Conservation (phyloP, 2,329 filamentous ascomycete species). For the Cercospora sojina region DNA sequence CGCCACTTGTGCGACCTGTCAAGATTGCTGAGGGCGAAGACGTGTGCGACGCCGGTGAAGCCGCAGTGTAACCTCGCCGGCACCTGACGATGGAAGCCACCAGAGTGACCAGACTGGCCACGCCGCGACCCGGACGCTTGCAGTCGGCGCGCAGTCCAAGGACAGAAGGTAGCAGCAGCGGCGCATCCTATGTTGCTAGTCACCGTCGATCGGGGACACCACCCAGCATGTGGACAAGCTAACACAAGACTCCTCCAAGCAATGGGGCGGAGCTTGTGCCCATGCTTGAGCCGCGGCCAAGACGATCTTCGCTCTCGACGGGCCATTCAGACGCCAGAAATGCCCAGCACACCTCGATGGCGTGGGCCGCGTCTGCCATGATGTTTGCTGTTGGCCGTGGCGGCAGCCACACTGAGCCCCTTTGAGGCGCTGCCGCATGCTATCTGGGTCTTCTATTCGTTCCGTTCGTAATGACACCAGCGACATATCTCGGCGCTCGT, state of each 20-base stretch:
- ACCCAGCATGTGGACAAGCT: conserved; percentile 5
- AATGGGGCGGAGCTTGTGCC: conserved; percentile 17
- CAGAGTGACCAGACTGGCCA: background rate
- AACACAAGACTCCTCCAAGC: conserved; percentile 15
- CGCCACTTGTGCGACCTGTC: background rate
- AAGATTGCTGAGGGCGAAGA: background rate
- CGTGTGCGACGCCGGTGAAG: background rate
- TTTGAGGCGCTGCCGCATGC: background rate
- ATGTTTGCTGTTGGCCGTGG: conserved; percentile 2
- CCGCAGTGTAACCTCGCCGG: background rate
- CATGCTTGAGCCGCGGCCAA: conserved; percentile 15
- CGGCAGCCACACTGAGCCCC: background rate
- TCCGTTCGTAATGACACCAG: conserved; percentile 15
- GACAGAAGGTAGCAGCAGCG: conserved; percentile 3
- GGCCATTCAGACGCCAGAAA: conserved; percentile 9
- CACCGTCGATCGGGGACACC: background rate
- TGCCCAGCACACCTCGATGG: background rate
- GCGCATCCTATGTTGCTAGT: background rate
- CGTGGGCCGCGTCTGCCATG: background rate
- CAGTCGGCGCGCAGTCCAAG: conserved; percentile 6
- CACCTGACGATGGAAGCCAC: background rate
- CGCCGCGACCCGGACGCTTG: background rate
- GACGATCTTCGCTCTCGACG: conserved; percentile 1
- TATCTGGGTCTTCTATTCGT: conserved; percentile 13
- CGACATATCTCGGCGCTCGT: background rate